Conservation (phyloP, 768 basidiomycete species). For the Hericium coralloides region DNA sequence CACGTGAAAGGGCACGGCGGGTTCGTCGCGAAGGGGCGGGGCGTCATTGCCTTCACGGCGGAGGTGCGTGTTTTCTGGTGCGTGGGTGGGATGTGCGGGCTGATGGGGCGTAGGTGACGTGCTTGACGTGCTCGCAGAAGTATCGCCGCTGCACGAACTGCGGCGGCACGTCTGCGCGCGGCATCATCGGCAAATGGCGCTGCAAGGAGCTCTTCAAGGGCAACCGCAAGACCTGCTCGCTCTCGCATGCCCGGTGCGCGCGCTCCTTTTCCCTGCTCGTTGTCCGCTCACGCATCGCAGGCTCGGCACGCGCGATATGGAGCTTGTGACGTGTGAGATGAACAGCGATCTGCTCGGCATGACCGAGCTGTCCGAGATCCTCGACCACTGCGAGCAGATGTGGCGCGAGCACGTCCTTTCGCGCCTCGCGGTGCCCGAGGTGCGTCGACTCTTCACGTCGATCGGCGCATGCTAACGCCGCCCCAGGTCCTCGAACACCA, state of each 20-base stretch:
- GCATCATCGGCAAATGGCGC: background rate
- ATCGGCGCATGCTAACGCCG: no score
- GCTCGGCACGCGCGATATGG: background rate
- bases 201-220: background rate
- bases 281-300: background rate
- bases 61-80: background rate
- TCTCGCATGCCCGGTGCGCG: background rate
- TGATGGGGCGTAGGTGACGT: background rate
- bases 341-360: background rate
- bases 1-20: background rate
- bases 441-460: no score
- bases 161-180: background rate
- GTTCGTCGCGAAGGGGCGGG: background rate
- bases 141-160: background rate
- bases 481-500: background rate
- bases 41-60: background rate
- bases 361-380: background rate
- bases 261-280: background rate
- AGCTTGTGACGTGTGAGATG: background rate
- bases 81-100: background rate
- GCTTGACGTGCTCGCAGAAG: background rate
- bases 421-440: background rate
- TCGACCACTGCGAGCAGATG: background rate
- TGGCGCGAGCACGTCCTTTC: background rate
- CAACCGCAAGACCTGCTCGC: background rate